Evolutionary conservation across 345 rosid genomes (phyloP).

Genomic region (Populus nigra): DNA sequence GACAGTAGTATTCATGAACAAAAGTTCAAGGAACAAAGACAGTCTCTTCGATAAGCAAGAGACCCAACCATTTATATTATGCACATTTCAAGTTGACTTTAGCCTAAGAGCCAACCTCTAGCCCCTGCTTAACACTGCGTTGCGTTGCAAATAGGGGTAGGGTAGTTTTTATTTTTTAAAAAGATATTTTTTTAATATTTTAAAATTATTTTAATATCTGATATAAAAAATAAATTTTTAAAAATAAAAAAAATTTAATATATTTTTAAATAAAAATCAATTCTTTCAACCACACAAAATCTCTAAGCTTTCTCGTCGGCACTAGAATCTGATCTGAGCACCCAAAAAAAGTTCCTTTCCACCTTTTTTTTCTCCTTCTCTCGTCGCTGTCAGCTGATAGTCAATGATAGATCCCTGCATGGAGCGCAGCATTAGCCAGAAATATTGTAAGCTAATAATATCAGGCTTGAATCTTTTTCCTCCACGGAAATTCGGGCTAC

Average conservation of each 20-base stretch:
- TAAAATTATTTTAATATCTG: too few relatives aligned
- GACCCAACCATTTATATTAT: neutral
- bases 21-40: neutral
- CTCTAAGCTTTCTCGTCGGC: too few relatives aligned
- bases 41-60: neutral
- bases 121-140: too few relatives aligned
- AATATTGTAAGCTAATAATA: neutral
- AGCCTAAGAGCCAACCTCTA: neutral
- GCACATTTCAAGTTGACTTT: conserved; percentile 11
- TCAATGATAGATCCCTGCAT: neutral
- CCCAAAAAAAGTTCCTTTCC: neutral
- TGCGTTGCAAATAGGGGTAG: too few relatives aligned
- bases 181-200: too few relatives aligned
- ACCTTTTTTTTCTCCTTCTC: neutral
- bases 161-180: too few relatives aligned
- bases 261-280: too few relatives aligned
- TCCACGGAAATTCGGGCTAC: neutral
- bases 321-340: neutral
- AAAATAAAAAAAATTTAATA: too few relatives aligned
- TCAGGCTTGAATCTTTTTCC: neutral
- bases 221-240: too few relatives aligned
- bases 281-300: too few relatives aligned
- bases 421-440: neutral
- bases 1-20: neutral
- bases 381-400: neutral